Evolutionary conservation across 73 alveolate genomes (phyloP), one percentile per base, ranked within the genome.

Genomic region (Stentor coeruleus): DNA sequence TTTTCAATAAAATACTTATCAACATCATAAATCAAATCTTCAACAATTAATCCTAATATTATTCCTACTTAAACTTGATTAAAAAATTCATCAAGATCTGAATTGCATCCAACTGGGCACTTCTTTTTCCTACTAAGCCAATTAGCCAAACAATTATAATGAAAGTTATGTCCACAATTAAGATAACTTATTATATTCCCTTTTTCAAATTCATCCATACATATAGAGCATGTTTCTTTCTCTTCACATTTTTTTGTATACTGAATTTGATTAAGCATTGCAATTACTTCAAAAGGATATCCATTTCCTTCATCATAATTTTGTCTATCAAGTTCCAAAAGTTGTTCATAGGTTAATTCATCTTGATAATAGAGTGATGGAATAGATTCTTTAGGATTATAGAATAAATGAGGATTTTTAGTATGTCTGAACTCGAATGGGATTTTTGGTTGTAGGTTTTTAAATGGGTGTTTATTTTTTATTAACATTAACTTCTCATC

Each of bases 261-360:
- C 20, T 49, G 6, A 49, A 11, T 11, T 20, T 49, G 66, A 49
- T 49, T 49, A 6, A 49, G 20, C 6, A 49, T 11, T 20, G 66
- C 6, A 6, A 49, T 11, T 11, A 20, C 20, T 11, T 49, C 66
- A 49, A 49, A 49, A 49, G 6, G 28, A 49, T 11, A 49, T 49
- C 66, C 66, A 49, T 49, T 49, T 49, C 66, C 66, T 49, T 49
- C 20, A 49, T 49, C 66, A 49, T 49, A 49, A 49, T 49, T 49
- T 11, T 49, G 66, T 49, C 66, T 49, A 49, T 49, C 66, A 49
- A 49, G 66, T 49, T 49, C 66, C 66, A 49, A 49, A 49, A 49
- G 66, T 6, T 49, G 6, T 20, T 49, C 66, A 49, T 49, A 49
- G 20, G 66, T 11, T 20, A 49, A 11, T 49, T 49, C 66, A 49